phyloP scores from a whole-genome alignment of 345 rosid genomes.

The Salix koriyanagi region DNA sequence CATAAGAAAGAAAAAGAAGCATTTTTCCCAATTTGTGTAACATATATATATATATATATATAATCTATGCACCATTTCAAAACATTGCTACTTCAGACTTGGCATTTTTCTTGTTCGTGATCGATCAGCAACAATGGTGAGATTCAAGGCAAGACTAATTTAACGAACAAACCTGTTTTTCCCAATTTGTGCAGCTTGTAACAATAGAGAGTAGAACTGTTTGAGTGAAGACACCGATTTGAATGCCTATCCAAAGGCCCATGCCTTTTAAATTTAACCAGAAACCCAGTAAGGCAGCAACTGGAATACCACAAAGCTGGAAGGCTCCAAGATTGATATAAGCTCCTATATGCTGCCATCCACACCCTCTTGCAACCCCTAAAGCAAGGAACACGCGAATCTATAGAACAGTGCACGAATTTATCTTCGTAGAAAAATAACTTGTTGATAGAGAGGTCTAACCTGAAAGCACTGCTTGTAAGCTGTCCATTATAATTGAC shows the following conservation, averaged over 20 bases:
- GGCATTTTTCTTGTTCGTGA: not conserved
- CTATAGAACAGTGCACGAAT: not conserved
- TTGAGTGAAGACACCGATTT: slow-evolving; percentile 12
- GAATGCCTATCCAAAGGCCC: slow-evolving; percentile 26
- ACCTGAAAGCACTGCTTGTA: slow-evolving; percentile 28
- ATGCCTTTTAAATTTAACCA: slow-evolving; percentile 14
- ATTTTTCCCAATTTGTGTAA: no score
- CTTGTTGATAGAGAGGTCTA: not conserved
- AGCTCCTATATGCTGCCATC: slow-evolving; percentile 24
- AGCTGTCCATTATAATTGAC: slow-evolving; percentile 21
- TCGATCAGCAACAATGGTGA: not conserved
- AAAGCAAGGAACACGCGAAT: not conserved
- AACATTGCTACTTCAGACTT: not conserved
- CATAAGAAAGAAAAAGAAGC: not conserved
- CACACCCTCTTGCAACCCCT: slow-evolving; percentile 23
- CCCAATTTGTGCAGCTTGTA: slow-evolving; percentile 13
- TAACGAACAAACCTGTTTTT: slow-evolving; percentile 12
- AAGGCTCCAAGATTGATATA: slow-evolving; percentile 19
- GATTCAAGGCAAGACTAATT: not conserved
- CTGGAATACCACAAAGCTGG: slow-evolving; percentile 20
- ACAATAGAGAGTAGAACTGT: slow-evolving; percentile 8
- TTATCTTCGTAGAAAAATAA: not conserved
- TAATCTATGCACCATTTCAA: not conserved
- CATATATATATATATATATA: no score
- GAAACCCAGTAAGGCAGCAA: slow-evolving; percentile 20